A percentile compares a stretch with the other conserved stretches of the same genome.
Conservation (phyloP, 2,329 filamentous ascomycete genomes). For the Aspergillus sp. region DNA sequence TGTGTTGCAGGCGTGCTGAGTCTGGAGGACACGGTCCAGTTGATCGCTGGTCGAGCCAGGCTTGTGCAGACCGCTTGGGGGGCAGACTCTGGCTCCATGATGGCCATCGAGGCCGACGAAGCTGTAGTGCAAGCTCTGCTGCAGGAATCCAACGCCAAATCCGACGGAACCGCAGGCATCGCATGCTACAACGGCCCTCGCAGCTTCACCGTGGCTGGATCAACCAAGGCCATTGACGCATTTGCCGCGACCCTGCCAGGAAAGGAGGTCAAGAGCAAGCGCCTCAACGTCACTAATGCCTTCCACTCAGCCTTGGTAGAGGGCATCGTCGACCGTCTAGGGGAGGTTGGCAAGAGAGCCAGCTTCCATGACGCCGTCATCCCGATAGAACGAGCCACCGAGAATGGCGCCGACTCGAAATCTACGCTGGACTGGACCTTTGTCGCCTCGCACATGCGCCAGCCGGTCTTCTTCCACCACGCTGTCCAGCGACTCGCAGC, state of each 20-base stretch:
- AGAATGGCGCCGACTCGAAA: background rate
- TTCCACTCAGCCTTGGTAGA: conserved; percentile 42
- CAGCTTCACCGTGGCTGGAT: conserved; percentile 46
- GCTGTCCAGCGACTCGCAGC: background rate
- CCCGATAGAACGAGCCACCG: background rate
- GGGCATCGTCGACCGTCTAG: background rate
- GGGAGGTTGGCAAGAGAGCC: background rate
- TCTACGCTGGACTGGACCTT: no score
- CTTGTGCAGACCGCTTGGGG: conserved; percentile 35
- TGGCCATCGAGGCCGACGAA: conserved; percentile 29
- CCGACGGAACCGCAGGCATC: conserved; percentile 26
- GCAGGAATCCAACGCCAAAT: background rate
- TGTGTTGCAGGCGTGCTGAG: conserved; percentile 31
- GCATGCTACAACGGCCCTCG: conserved; percentile 51
- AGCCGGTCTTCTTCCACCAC: background rate
- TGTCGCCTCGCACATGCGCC: background rate
- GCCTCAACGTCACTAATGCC: conserved; percentile 48
- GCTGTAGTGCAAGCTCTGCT: background rate
- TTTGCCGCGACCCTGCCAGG: background rate
- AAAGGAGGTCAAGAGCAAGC: conserved; percentile 25
- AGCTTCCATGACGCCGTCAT: background rate
- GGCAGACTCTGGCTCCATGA: conserved; percentile 33
- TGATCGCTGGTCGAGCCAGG: conserved; percentile 28
- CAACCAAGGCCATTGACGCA: conserved; percentile 31
- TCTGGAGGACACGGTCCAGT: conserved; percentile 29